A percentile compares a stretch with the other conserved stretches of the same genome.
phyloP scores from a whole-genome alignment of 208 protist genomes.

The Crithidia fasciculata region DNA sequence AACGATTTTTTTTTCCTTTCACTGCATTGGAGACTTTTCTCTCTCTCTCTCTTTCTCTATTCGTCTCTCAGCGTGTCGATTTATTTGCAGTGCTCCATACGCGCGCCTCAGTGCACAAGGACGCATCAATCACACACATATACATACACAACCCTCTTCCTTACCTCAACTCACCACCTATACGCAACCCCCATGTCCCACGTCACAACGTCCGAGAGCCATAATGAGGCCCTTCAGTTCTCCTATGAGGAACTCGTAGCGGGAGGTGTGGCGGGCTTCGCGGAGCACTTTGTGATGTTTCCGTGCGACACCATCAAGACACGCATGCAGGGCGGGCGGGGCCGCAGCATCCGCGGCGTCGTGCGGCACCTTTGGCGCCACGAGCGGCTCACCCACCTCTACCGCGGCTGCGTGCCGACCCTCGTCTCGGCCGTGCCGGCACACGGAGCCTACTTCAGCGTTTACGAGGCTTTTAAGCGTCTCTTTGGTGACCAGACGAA shows the following conservation, averaged over 20 bases:
- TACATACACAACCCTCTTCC: background rate
- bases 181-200: constrained; percentile 15
- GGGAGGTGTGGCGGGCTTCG: constrained; percentile 85
- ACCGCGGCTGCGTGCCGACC: constrained; percentile 84
- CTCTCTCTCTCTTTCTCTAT: background rate
- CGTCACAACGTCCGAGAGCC: constrained; percentile 16
- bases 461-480: constrained; percentile 91
- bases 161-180: background rate
- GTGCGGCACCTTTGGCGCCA: constrained; percentile 44
- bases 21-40: background rate
- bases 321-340: constrained; percentile 70
- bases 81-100: too few relatives aligned
- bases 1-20: background rate
- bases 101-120: too few relatives aligned
- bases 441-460: constrained; percentile 92
- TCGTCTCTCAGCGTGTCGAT: too few relatives aligned
- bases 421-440: constrained; percentile 88
- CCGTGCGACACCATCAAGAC: constrained; percentile 96
- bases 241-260: constrained; percentile 64
- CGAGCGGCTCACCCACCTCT: constrained; percentile 76
- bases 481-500: constrained; percentile 56
- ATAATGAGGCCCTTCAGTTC: constrained; percentile 45
- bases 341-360: constrained; percentile 34
- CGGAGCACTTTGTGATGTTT: constrained; percentile 94
- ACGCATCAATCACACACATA: background rate